Base-by-base conservation (phyloP, 305 asterid species). In the Fraxinus greggii region DNA sequence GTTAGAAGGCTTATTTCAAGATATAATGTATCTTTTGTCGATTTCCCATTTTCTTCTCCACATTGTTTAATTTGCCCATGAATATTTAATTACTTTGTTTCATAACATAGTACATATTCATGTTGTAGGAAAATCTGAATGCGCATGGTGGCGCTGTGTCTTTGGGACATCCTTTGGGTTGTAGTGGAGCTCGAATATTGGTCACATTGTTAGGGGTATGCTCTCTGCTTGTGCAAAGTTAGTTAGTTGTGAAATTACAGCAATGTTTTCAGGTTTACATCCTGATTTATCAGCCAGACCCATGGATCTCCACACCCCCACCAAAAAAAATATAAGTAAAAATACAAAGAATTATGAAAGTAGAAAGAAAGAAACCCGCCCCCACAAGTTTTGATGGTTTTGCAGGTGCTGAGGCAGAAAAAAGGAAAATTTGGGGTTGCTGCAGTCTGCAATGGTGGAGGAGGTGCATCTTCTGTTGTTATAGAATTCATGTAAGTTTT, bases 181-280 rank as follows among this genome's bases (percentile, higher is more conserved):
- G 98, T 87, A 93, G 99, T 82, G 99, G 97, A 88, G 99, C 98
- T 33, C 93, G 98, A 67, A 94, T 96, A 85, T 84, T 96, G 90
- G 86, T 94, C 84, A 91, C 99, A 17, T 90, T 96, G 80, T 85
- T 93, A 59, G 98, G 98, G 90, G 98, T 93, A 87, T 65, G 82
- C 28, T 65, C 82, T 63, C 72, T 28, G 61, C 84, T 80, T 80
- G 40, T 82, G 73, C 33, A 31, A 75, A 21, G 26, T 31, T n/a
- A 8, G 61, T 56, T 80, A n/a, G 36, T 76, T 72, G 28, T 40
- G 40, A 10, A 38, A 7, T 78, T 69, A 72, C 26, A 29, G 19
- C 61, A 17, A 42, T 81, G 35, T 78, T 9, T 24, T 76, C 72
- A 21, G 69, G 23, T 65, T 21, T 40, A 65, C 63, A 1, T 81